These are phyloP conservation scores for Nelumbo lutea DNA, from an alignment of 164 flowering plant species.

Conservation along the genomic window DNA sequence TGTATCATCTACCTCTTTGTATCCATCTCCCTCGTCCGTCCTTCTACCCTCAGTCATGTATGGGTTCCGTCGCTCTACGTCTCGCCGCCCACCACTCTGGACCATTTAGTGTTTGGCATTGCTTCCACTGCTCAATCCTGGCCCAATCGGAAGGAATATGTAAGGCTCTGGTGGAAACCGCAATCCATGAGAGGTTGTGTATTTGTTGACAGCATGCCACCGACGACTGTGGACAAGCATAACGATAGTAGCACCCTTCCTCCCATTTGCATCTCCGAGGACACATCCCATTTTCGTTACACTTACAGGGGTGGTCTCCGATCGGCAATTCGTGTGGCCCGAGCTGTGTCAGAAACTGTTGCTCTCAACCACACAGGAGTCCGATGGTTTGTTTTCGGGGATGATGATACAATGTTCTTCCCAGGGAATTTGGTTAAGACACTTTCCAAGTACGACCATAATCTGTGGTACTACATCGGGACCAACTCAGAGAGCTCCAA, in stretches of 20 bases:
- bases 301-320: conserved; percentile 50
- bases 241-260: conserved; percentile 24
- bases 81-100: conserved; percentile 27
- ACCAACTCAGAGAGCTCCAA: conserved; percentile 61
- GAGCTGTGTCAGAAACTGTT: conserved; percentile 51
- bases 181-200: conserved; percentile 42
- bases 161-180: conserved; percentile 61
- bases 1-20: conserved; percentile 19
- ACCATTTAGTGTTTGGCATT: conserved; percentile 62
- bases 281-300: conserved; percentile 60
- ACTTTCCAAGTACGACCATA: conserved; percentile 64
- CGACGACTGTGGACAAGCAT: neutral
- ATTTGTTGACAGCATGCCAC: conserved; percentile 44
- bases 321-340: conserved; percentile 67
- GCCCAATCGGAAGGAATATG: conserved; percentile 34
- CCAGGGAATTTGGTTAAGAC: conserved; percentile 53
- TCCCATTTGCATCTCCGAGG: conserved; percentile 40
- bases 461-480: conserved; percentile 63
- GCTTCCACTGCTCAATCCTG: conserved; percentile 54
- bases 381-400: conserved; percentile 81
- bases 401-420: conserved; percentile 81
- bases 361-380: conserved; percentile 29
- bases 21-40: conserved; percentile 8
- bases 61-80: conserved; percentile 6
- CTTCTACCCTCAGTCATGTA: conserved; percentile 7